Base-by-base conservation (phyloP, 2,329 filamentous ascomycete species). In the Blastomyces gilchristii region DNA sequence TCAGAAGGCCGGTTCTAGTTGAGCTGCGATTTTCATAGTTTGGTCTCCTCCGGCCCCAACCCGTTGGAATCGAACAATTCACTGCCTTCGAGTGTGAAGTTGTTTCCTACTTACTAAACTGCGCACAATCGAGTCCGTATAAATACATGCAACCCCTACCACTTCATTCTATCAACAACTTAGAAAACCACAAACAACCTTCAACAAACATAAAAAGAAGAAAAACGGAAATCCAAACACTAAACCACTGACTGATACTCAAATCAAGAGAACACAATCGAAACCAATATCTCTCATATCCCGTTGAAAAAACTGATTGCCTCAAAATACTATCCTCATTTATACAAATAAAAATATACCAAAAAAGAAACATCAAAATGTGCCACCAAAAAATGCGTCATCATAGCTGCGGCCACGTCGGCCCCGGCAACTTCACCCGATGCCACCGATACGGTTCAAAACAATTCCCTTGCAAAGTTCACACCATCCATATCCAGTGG, bases 351-450 rank as follows among this genome's bases (percentile, higher is more conserved):
- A 8, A 37, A 9, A 50, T 47, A 37, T 18, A 31, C 28, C 16
- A 59, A 16, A 47, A 34, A 3, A 39, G 8, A 39, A 39, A 1
- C 37, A 39, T 9, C 37, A 39, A 39, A 39, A 66, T 66, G 65
- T 66, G 65, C 47, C 63, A 65, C 28, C 65, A 66, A 39, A 31
- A 61, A 22, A 63, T 65, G 11, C 63, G 63, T 8, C n/a, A 61
- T 16, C 63, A 62, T 39, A 57, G 28, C 16, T 66, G 65, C 57
- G 62, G 65, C 3, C 65, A 66, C 52, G 45, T 14, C 1, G 63
- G 58, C 34, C 41, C 62, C 1, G 65, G 65, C 5, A 63, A 63
- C 14, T 65, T 65, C 45, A 56, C 62, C 60, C 53, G 49, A 2
- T 66, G 65, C 49, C 31, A 16, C n/a, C 49, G 62, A 22, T 60